A percentile compares a stretch with the other conserved stretches of the same genome.
phyloP scores from a whole-genome alignment of 163 green algal species.

The Scenedesmus sp. region DNA sequence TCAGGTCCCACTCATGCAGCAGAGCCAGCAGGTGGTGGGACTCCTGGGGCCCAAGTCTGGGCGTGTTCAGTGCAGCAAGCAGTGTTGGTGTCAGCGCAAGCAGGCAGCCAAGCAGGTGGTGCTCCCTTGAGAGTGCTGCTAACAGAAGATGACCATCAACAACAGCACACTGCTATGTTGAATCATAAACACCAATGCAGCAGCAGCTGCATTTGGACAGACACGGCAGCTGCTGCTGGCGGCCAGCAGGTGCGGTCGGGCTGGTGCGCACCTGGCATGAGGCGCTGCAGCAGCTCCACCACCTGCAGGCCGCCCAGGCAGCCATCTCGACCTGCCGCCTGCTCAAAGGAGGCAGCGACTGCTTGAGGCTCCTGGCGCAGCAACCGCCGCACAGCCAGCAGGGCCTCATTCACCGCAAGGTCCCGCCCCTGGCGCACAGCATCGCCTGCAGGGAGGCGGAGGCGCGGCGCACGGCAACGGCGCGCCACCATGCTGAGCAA shows the following conservation, averaged over 20 bases:
- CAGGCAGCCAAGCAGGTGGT: background rate
- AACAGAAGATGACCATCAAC: background rate
- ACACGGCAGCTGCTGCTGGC: background rate
- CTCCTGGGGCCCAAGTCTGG: constrained; percentile 68
- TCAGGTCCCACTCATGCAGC: constrained; percentile 71
- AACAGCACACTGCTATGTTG: background rate
- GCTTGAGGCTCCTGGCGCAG: constrained; percentile 43
- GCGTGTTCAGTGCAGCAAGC: background rate
- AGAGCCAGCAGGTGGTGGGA: constrained; percentile 65
- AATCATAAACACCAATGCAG: background rate
- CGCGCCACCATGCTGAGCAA: too few species aligned
- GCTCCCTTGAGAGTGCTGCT: background rate
- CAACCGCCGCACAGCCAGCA: constrained; percentile 60
- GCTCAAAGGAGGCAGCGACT: constrained; percentile 57
- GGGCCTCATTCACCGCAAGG: constrained; percentile 63
- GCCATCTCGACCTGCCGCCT: constrained; percentile 57
- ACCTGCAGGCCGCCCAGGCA: constrained; percentile 64
- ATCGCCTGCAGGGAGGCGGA: constrained; percentile 44
- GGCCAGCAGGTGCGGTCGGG: background rate
- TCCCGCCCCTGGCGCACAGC: constrained; percentile 64
- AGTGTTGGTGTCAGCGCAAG: background rate
- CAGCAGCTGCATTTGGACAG: background rate
- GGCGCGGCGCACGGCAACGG: too few species aligned
- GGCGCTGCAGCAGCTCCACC: constrained; percentile 54
- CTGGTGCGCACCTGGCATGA: constrained; percentile 60